A percentile compares a stretch with the other conserved stretches of the same genome.
phyloP scores from a whole-genome alignment of 306 rosid species.

The Geum urbanum region DNA sequence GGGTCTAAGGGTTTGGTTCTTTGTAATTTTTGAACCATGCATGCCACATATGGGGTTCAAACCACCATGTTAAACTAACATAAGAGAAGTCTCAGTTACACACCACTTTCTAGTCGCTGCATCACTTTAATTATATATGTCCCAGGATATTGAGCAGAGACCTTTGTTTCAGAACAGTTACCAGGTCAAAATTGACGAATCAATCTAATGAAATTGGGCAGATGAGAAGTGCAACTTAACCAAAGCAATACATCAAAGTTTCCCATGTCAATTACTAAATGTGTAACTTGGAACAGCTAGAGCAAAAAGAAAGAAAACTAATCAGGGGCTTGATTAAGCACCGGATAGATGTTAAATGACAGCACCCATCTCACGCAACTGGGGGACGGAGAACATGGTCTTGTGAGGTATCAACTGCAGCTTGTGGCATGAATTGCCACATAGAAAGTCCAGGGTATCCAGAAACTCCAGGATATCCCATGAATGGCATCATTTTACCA shows the following conservation, averaged over 20 bases:
- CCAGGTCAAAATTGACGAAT: conserved; percentile 25
- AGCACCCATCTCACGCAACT: conserved; percentile 55
- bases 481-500: conserved; percentile 70
- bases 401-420: conserved; percentile 75
- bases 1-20: too few relatives aligned
- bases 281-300: background rate
- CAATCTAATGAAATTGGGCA: conserved; percentile 11
- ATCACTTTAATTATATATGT: too few relatives aligned
- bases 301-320: background rate
- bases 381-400: conserved; percentile 95
- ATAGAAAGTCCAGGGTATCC: conserved; percentile 74
- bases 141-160: too few relatives aligned
- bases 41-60: too few relatives aligned
- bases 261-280: conserved; percentile 11
- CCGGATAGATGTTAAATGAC: background rate
- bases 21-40: too few relatives aligned
- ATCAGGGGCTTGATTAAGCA: conserved; percentile 2
- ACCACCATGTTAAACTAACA: too few relatives aligned
- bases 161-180: background rate
- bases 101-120: too few relatives aligned
- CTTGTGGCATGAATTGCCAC: conserved; percentile 93
- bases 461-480: conserved; percentile 78
- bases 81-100: too few relatives aligned
- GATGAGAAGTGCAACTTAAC: conserved; percentile 11
- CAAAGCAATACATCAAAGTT: conserved; percentile 8